Base-by-base conservation (phyloP, 495 filamentous ascomycete species). In the Penicillium antarcticum region DNA sequence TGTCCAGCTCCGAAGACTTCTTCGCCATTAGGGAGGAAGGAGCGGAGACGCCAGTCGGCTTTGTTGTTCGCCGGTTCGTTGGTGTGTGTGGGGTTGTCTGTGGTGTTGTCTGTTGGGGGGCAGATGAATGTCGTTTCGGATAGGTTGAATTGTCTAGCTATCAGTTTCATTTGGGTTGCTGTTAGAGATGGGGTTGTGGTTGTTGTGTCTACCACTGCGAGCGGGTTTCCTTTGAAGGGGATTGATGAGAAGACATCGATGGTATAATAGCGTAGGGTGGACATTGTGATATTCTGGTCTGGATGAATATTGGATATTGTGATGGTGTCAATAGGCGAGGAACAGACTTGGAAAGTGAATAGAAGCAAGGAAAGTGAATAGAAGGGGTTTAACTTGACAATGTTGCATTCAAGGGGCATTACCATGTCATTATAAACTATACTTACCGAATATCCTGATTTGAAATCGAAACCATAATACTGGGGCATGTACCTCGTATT, bases 101-200 rank as follows among this genome's bases (percentile, higher is more conserved):
- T n/a, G n/a, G n/a, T n/a, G n/a, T n/a, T n/a, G n/a, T n/a, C n/a
- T 40, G 34, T 33, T 11, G 57, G 45, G 17, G 57, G 49, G 33
- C 54, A 60, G 35, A 60, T 42, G 38, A 60, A 60, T 14, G 57
- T 60, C 13, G 57, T 60, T 43, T 60, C 57, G 13, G 57, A 57
- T 51, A 57, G 57, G 31, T 60, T 60, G 46, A 60, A 60, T 47
- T 60, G 53, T 19, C 57, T 37, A 21, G 57, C 50, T 33, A 60
- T 42, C 11, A 60, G 45, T 50, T 53, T 45, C 57, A 60, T 60
- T 17, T 60, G 53, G 2, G 57, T 45, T 0, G 29, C 46, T 29
- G 41, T 53, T 45, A 60, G 53, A 11, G 54, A 37, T 14, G 39
- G 21, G 21, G n/a, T n/a, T n/a, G 21, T 8, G 36, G 41, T 21